Percentiles rank a stretch among this genome's conserved stretches.
Evolutionary conservation across 768 basidiomycete genomes (phyloP).

Genomic region (Tricholomella constricta): DNA sequence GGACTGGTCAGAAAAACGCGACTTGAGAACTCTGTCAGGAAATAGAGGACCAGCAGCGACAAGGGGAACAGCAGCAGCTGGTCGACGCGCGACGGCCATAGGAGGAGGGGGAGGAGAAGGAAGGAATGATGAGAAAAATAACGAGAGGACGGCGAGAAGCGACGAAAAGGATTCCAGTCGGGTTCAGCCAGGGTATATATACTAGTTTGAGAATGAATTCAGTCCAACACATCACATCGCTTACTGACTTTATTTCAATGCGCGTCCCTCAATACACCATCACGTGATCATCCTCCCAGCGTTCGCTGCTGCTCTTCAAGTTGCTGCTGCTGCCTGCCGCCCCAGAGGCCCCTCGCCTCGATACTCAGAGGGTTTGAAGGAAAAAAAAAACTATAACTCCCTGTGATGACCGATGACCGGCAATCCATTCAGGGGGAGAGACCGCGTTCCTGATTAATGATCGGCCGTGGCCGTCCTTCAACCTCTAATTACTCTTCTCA

Average conservation of each 20-base stretch:
- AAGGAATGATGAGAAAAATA: background rate
- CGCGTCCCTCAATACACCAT: background rate
- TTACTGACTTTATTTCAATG: background rate
- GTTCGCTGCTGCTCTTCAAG: background rate
- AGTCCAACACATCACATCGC: background rate
- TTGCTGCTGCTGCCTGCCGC: no score
- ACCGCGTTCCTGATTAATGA: slow-evolving; percentile 5
- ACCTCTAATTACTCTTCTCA: slow-evolving; percentile 21
- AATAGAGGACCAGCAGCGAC: slow-evolving; percentile 39
- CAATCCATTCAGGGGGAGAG: slow-evolving; percentile 1
- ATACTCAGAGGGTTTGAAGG: background rate
- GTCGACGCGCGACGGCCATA: slow-evolving; percentile 12
- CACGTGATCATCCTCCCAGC: slow-evolving; percentile 12
- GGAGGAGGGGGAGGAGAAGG: slow-evolving; percentile 5
- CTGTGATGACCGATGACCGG: slow-evolving; percentile 11
- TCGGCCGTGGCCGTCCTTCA: background rate
- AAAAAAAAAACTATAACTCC: background rate
- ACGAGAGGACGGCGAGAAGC: background rate
- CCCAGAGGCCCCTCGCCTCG: no score
- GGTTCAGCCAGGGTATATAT: background rate
- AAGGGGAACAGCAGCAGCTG: slow-evolving; percentile 32
- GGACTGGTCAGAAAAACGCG: slow-evolving; percentile 52
- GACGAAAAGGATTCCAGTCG: background rate
- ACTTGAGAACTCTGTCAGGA: slow-evolving; percentile 47
- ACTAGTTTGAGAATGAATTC: no score